Base-by-base conservation (phyloP, 2,329 filamentous ascomycete species). In the Microcyclospora tardicrescens region DNA sequence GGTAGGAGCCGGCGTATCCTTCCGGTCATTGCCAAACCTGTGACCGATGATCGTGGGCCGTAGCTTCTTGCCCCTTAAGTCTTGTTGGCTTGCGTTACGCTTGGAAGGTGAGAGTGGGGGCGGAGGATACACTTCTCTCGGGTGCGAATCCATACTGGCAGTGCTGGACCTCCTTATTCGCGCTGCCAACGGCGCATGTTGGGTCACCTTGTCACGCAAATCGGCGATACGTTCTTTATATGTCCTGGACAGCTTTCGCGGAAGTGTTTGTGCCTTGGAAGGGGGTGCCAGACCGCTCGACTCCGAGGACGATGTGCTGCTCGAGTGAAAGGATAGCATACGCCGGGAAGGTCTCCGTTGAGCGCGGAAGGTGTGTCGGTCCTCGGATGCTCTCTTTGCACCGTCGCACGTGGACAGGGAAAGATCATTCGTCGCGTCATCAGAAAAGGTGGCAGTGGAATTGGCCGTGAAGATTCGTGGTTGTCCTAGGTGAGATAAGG, bases 1-100 rank as follows among this genome's bases (percentile, higher is more conserved):
- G n/a, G 47, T 34, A 33, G 55, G 55, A 12, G 54, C 54, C 30
- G 55, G 55, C 16, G 55, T 58, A 44, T 58, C 55, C 37, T 55
- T 58, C 15, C 55, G 50, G 16, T 56, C 54, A 34, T 44, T 43
- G 28, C 33, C 29, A 14, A 35, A 37, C 10, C 37, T 16, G 37
- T 24, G 19, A 24, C 19, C 19, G 30, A 32, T 32, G 40, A 36
- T 39, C 40, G 40, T 33, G 42, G 38, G 34, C 14, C 51, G 45
- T 33, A 51, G 46, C 42, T 56, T 58, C 38, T 49, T 47, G 16
- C 50, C 47, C 27, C 53, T 47, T 14, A 48, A 42, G 37, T 55
- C 51, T 28, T 47, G 43, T 28, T 47, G 44, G 12, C 34, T 41
- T 11, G 47, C 48, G 16, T 42, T 53, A 15, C 55, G 42, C 44